These are phyloP conservation scores for Camillea tinctor DNA, from an alignment of 2,329 filamentous ascomycete species.

Conservation along the genomic window DNA sequence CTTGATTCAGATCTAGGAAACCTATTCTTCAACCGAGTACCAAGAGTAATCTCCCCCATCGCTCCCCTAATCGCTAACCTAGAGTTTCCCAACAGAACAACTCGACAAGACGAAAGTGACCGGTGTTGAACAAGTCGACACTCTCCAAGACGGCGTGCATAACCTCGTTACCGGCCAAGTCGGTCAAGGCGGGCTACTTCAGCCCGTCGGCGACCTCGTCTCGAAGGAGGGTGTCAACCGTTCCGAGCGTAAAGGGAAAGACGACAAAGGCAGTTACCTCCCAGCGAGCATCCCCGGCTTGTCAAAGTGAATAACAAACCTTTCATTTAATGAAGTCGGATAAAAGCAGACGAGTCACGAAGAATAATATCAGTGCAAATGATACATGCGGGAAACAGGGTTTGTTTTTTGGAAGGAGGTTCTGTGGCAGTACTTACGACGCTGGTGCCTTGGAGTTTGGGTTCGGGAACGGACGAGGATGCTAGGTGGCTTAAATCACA, in stretches of 20 bases:
- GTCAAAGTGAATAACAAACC: neutral
- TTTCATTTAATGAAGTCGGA: neutral
- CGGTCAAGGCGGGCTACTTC: slow-evolving; percentile 65
- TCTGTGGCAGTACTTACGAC: too few species aligned
- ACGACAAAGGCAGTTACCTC: slow-evolving; percentile 54
- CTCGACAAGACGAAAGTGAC: slow-evolving; percentile 71
- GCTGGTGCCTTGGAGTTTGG: too few species aligned
- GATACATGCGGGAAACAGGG: neutral
- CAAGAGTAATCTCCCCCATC: neutral
- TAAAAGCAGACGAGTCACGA: neutral
- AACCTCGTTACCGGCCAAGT: slow-evolving; percentile 61
- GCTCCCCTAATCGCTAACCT: neutral
- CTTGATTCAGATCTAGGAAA: neutral
- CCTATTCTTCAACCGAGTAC: slow-evolving; percentile 1
- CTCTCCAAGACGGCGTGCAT: slow-evolving; percentile 66
- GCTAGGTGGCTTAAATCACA: too few species aligned
- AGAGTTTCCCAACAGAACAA: slow-evolving; percentile 46
- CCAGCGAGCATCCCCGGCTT: slow-evolving; percentile 16
- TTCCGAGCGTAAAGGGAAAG: slow-evolving; percentile 62
- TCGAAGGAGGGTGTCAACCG: slow-evolving; percentile 67
- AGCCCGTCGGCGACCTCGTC: slow-evolving; percentile 60
- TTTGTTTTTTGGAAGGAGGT: neutral
- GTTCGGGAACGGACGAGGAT: too few species aligned
- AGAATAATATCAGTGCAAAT: neutral
- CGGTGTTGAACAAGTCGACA: slow-evolving; percentile 64